Conservation (phyloP, 2,329 filamentous ascomycete species). For the Fusarium illudens region DNA sequence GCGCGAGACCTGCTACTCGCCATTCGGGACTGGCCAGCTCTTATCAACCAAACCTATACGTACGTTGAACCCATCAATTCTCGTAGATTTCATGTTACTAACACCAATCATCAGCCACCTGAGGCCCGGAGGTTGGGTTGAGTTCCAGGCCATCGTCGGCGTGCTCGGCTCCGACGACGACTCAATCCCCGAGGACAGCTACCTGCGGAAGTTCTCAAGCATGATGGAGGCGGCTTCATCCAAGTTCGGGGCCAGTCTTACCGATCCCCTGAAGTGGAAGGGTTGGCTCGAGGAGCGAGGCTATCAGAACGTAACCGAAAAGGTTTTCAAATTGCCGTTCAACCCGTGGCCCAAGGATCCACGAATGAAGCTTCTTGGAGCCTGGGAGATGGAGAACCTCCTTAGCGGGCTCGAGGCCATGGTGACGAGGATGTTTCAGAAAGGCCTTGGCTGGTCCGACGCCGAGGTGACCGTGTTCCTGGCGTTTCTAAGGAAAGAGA, state of each 20-base stretch:
- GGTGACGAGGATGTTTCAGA: constrained; percentile 46
- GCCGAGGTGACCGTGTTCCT: constrained; percentile 34
- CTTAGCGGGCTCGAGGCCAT: constrained; percentile 41
- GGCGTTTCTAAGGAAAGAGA: constrained; percentile 31
- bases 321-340: constrained; percentile 56
- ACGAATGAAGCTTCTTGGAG: constrained; percentile 59
- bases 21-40: constrained; percentile 43
- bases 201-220: constrained; percentile 36
- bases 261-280: constrained; percentile 41
- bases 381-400: constrained; percentile 39
- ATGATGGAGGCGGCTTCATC: constrained; percentile 43
- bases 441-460: constrained; percentile 35
- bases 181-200: constrained; percentile 34
- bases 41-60: constrained; percentile 49
- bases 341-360: constrained; percentile 60
- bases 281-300: constrained; percentile 57
- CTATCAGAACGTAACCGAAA: constrained; percentile 58
- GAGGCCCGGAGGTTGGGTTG: constrained; percentile 27
- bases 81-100: background rate
- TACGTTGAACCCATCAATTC: constrained; percentile 16
- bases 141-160: constrained; percentile 37
- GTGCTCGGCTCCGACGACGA: constrained; percentile 35
- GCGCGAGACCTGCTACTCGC: constrained; percentile 43
- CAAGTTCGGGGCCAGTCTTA: constrained; percentile 43
- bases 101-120: constrained; percentile 14